Percentiles rank a stretch among this genome's conserved stretches.
These are phyloP conservation scores for Pseudozyma hubeiensis DNA, from an alignment of 1,284 basidiomycete genomes.

Conservation along the genomic window DNA sequence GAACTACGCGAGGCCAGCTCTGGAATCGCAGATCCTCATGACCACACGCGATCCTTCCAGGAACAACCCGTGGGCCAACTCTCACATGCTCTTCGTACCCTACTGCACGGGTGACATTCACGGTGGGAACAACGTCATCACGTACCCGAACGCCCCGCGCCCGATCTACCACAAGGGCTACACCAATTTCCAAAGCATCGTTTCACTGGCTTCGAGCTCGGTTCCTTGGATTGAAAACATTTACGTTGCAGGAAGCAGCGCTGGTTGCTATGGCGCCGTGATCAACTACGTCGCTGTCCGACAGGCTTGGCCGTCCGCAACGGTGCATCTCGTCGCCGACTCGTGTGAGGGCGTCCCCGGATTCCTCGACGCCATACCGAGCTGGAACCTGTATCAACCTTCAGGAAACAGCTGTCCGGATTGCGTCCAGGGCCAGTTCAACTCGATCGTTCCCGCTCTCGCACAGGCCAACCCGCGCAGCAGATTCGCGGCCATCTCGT, in stretches of 20 bases:
- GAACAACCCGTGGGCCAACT: slow-evolving; percentile 20
- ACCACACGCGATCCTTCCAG: slow-evolving; percentile 25
- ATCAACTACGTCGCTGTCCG: slow-evolving; percentile 26
- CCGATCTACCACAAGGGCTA: slow-evolving; percentile 38
- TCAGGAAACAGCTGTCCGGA: slow-evolving; percentile 12
- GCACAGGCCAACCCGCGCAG: slow-evolving; percentile 24
- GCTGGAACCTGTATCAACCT: slow-evolving; percentile 33
- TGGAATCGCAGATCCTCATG: slow-evolving; percentile 22
- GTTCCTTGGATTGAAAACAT: slow-evolving; percentile 20
- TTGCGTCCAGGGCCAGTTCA: slow-evolving; percentile 26
- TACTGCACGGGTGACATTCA: slow-evolving; percentile 41
- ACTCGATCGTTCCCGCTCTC: slow-evolving; percentile 28
- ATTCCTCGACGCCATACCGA: slow-evolving; percentile 24
- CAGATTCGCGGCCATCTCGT: slow-evolving; percentile 26
- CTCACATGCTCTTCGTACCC: slow-evolving; percentile 31
- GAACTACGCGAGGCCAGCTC: not conserved
- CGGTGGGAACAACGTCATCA: slow-evolving; percentile 20
- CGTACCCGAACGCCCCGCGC: slow-evolving; percentile 19
- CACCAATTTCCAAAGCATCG: slow-evolving; percentile 29
- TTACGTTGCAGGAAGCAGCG: slow-evolving; percentile 28
- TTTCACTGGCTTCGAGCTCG: slow-evolving; percentile 1
- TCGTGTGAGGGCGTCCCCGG: slow-evolving; percentile 32
- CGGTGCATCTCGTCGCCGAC: slow-evolving; percentile 29
- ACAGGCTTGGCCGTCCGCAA: slow-evolving; percentile 21
- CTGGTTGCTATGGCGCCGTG: slow-evolving; percentile 35